Evolutionary conservation across 805 yeast species (phyloP), one percentile per base, ranked within the genome.

Genomic region (Candida namnaoensis): DNA sequence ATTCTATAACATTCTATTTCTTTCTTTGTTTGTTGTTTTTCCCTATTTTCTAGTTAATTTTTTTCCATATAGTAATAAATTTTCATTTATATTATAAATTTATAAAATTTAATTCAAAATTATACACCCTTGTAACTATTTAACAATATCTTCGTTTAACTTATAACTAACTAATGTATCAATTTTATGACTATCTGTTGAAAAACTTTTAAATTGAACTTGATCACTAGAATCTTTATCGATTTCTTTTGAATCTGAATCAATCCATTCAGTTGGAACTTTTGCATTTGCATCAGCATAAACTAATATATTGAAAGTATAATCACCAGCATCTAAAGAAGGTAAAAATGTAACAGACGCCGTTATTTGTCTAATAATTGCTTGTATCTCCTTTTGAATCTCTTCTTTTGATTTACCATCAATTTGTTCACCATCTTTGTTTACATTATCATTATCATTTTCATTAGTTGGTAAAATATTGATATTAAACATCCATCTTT

Each of bases 261-360:
- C 95, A 10, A 78, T 76, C 97, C 97, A 88, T 51, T 86, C 95
- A 11, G 69, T 62, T 0, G 96, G 95, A 3, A 83, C 80, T 40
- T 71, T 71, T 4, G 81, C 75, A 49, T 66, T 65, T 4, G 82
- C 80, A 49, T 82, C 84, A 0, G 96, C 84, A 53, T 82, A 83
- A 0, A 88, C 96, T 41, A 88, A 64, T 1, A 90, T 91, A 53
- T 84, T 88, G 60, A 90, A 88, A 0, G 96, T 85, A 53, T 82
- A 78, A 11, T 70, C 69, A 15, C 71, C 77, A 12, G 72, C 78
- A 10, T 75, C 76, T 27, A 90, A 62, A 24, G 82, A 72, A 0
- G 98, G 98, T 35, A 90, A 68, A 56, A 88, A 88, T 0, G 96
- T 78, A 2, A 85, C 86, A 35, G 93, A 80, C 0, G 95, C 87